Evolutionary conservation across 371 early-diverging fungal genomes (phyloP).

Genomic region (Lichtheimia ramosa): DNA sequence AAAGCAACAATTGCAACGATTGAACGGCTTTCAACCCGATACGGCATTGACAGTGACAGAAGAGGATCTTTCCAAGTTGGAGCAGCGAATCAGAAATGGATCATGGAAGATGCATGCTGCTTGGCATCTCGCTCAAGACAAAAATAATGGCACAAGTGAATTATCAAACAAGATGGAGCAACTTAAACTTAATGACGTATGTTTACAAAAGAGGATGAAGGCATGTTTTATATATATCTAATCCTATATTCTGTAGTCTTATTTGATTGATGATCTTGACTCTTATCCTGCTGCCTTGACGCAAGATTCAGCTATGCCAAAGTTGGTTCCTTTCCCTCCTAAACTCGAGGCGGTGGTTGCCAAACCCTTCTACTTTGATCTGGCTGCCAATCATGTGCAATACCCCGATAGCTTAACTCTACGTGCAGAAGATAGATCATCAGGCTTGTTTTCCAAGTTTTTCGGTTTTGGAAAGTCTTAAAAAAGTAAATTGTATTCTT

Average conservation of each 20-base stretch:
- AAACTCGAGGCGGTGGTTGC: slow-evolving; percentile 64
- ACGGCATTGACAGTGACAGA: slow-evolving; percentile 44
- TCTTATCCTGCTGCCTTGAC: slow-evolving; percentile 50
- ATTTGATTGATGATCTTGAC: slow-evolving; percentile 51
- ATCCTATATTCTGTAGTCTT: slow-evolving; percentile 17
- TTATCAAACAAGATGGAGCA: slow-evolving; percentile 40
- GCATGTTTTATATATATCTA: background rate
- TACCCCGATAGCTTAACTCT: slow-evolving; percentile 48
- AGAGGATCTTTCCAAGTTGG: slow-evolving; percentile 42
- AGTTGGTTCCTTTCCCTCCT: slow-evolving; percentile 71
- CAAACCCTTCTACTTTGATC: slow-evolving; percentile 83
- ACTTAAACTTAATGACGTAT: slow-evolving; percentile 30
- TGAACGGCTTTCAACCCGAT: slow-evolving; percentile 28
- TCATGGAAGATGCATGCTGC: slow-evolving; percentile 61
- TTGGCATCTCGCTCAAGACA: slow-evolving; percentile 52
- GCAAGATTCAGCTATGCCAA: slow-evolving; percentile 26
- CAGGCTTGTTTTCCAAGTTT: slow-evolving; percentile 27
- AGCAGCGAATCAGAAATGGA: slow-evolving; percentile 49
- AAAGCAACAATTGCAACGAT: slow-evolving; percentile 35
- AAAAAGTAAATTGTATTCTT: background rate
- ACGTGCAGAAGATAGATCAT: slow-evolving; percentile 28
- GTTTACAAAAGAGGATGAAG: background rate
- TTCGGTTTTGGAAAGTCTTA: slow-evolving; percentile 34
- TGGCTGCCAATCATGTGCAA: slow-evolving; percentile 73
- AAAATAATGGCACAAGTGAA: slow-evolving; percentile 13